Evolutionary conservation across 352 stramenopile species (phyloP).

Genomic region (Phytophthora citrophthora): DNA sequence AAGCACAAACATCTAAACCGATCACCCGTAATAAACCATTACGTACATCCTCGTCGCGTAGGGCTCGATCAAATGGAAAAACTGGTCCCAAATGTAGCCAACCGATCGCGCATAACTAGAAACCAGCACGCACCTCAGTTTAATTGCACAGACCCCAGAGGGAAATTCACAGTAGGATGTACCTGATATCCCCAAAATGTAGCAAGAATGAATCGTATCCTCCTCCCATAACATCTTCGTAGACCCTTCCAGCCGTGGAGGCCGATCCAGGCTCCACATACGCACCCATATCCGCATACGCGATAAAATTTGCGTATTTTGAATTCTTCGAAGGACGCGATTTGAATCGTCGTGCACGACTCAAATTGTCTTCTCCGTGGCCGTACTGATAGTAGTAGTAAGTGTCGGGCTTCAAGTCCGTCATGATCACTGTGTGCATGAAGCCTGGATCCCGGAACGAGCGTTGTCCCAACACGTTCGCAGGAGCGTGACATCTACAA

Average conservation of each 20-base stretch:
- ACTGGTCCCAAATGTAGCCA: slow-evolving; percentile 73
- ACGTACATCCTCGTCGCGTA: slow-evolving; percentile 69
- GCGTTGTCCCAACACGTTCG: slow-evolving; percentile 45
- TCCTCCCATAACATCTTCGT: slow-evolving; percentile 51
- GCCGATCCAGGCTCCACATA: slow-evolving; percentile 50
- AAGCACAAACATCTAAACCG: background rate
- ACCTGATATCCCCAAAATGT: slow-evolving; percentile 84
- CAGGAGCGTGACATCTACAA: slow-evolving; percentile 63
- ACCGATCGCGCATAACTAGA: slow-evolving; percentile 69
- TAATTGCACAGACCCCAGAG: background rate
- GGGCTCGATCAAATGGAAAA: slow-evolving; percentile 76
- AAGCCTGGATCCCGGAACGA: slow-evolving; percentile 65
- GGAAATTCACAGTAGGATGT: background rate
- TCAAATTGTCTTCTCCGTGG: slow-evolving; percentile 58
- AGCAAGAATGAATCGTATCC: slow-evolving; percentile 78
- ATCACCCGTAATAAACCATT: background rate
- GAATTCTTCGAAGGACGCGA: slow-evolving; percentile 34
- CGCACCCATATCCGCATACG: slow-evolving; percentile 67
- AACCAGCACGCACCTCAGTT: background rate
- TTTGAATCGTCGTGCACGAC: slow-evolving; percentile 44
- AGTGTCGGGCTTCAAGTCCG: slow-evolving; percentile 39
- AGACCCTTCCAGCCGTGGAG: slow-evolving; percentile 68
- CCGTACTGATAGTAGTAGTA: slow-evolving; percentile 76
- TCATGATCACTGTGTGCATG: slow-evolving; percentile 72
- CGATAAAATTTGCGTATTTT: slow-evolving; percentile 64